Conservation (phyloP, 148 eudicot species). For the Camellia granthamiana region DNA sequence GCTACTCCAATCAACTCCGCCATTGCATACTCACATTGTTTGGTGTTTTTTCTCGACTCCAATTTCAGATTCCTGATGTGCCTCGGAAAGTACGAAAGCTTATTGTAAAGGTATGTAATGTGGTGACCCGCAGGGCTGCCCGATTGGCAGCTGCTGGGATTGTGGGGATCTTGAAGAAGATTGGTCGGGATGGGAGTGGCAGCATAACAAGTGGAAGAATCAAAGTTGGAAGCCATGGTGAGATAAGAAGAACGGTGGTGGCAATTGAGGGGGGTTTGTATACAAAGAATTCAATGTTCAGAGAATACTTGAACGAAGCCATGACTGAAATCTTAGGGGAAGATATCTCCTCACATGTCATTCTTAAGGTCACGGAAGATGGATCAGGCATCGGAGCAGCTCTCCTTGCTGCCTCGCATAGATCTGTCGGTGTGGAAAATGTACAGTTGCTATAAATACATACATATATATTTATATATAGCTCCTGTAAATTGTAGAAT, state of each 20-base stretch:
- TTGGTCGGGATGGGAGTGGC: constrained; percentile 82
- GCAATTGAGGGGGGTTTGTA: constrained; percentile 80
- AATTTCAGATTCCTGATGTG: constrained; percentile 50
- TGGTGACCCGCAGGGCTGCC: constrained; percentile 76
- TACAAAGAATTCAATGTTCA: constrained; percentile 53
- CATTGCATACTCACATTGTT: not conserved
- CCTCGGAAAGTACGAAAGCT: constrained; percentile 73
- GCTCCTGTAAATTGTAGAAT: constrained; percentile 61
- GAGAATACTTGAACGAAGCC: constrained; percentile 78
- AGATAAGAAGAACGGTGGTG: constrained; percentile 71
- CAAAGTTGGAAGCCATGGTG: constrained; percentile 32
- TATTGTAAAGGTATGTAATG: constrained; percentile 76
- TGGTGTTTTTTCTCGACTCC: not conserved
- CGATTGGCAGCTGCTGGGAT: constrained; percentile 90
- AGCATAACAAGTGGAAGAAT: constrained; percentile 55
- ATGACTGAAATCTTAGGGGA: constrained; percentile 79
- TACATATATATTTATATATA: constrained; percentile 29
- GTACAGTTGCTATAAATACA: constrained; percentile 37
- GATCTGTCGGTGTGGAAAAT: constrained; percentile 34
- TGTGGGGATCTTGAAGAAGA: constrained; percentile 83
- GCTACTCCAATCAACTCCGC: not conserved
- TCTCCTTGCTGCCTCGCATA: constrained; percentile 72
- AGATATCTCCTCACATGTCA: constrained; percentile 54
- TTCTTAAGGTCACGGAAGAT: constrained; percentile 68
- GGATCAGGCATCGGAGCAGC: constrained; percentile 93